phyloP scores from a whole-genome alignment of 106 monocot species.

The Gastrodia elata region DNA sequence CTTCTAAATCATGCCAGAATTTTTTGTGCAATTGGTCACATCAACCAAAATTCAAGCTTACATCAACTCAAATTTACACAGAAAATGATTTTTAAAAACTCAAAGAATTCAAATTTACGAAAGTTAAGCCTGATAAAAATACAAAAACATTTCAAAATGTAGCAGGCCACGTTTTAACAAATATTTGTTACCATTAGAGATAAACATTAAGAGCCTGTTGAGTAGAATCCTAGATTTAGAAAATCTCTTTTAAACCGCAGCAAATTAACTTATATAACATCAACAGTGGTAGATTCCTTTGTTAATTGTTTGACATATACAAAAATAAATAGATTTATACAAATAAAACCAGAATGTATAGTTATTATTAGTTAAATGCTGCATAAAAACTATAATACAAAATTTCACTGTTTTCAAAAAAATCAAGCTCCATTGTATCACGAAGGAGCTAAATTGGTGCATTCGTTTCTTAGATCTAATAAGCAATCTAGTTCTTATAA shows the following conservation, averaged over 20 bases:
- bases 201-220: not conserved
- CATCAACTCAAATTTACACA: not conserved
- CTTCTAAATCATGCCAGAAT: not conserved
- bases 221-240: not conserved
- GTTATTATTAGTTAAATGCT: no score
- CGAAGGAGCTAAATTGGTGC: no score
- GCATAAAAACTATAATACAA: no score
- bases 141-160: not conserved
- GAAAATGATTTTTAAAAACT: not conserved
- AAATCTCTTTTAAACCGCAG: not conserved
- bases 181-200: not conserved
- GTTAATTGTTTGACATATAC: no score
- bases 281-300: no score
- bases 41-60: not conserved
- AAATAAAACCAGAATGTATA: no score
- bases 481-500: no score
- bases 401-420: no score
- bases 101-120: not conserved
- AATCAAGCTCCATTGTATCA: no score
- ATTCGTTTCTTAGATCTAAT: no score
- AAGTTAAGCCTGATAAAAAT: not conserved
- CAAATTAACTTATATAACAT: no score
- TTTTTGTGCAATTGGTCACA: not conserved
- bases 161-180: not conserved
- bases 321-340: no score